Base-by-base conservation (phyloP, 2,329 filamentous ascomycete genomes). In the Amylocarpus encephaloides region DNA sequence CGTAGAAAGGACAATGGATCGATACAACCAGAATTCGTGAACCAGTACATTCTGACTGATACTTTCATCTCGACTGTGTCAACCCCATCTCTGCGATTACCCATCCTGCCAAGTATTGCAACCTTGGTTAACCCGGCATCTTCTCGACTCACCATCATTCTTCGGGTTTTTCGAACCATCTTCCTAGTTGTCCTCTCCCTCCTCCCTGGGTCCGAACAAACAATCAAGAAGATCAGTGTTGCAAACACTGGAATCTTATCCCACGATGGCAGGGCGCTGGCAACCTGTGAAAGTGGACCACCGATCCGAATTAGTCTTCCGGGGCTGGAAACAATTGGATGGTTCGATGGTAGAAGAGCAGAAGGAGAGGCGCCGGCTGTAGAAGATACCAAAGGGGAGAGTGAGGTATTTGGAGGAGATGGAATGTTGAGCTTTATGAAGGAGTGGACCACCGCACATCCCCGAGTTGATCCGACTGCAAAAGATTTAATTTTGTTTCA, bases 381-480 rank as follows among this genome's bases (percentile, higher is more conserved):
- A 50, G 53, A 64, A 41, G 51, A 64, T 39, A 53, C 68, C 0
- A 76, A 82, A 46, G 78, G 79, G 2, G 52, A 4, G 22, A 26
- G 22, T 7, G 22, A 66, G 38, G 56, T 67, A 1, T 79, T 84
- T 56, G 79, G 80, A 4, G 80, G 79, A 6, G 62, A 70, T 1
- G 79, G 80, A 0, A 54, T 77, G 2, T 62, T 82, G 19, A 73
- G 74, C 34, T 86, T 79, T 61, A 81, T 86, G 76, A 78, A 75
- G 55, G 82, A 86, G 63, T 86, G 82, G 82, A 85, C 82, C 0
- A 87, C 83, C 1, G 80, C 79, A 16, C 82, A 86, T 63, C 85
- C 84, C 6, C 79, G 81, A 54, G 75, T 88, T 44, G 85, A 88
- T 57, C 78, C 77, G 0, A 59, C 66, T 0, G 84, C 82, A 0